These are phyloP conservation scores for Zygoascus meyerae DNA, from an alignment of 1,139 yeast genomes.

Conservation along the genomic window DNA sequence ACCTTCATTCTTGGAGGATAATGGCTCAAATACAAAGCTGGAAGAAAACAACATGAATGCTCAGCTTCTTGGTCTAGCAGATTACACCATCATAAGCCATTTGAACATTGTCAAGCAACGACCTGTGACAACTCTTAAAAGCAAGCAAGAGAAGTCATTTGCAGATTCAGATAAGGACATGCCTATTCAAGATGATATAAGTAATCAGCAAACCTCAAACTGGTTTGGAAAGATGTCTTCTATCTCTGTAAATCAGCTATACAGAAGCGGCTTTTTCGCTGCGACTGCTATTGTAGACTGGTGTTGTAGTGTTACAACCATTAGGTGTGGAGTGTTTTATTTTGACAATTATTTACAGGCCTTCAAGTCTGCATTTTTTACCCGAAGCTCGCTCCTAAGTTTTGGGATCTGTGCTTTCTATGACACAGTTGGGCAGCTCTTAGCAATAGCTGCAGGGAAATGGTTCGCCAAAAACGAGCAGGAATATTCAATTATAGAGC, in stretches of 20 bases:
- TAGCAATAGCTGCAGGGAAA: too few species aligned
- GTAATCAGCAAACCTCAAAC: too few species aligned
- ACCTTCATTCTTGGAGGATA: conserved; percentile 23
- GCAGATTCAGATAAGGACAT: neutral
- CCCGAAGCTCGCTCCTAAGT: conserved; percentile 1
- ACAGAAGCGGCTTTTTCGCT: too few species aligned
- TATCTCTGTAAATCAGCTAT: too few species aligned
- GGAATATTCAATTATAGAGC: too few species aligned
- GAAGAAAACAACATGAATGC: conserved; percentile 12
- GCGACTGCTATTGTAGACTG: conserved; percentile 3
- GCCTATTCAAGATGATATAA: too few species aligned
- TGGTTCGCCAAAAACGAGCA: too few species aligned
- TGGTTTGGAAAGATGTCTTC: too few species aligned
- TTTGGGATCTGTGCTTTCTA: neutral
- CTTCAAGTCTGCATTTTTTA: neutral
- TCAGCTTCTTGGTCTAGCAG: conserved; percentile 15
- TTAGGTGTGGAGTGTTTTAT: conserved; percentile 1
- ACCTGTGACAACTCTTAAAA: neutral
- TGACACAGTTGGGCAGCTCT: neutral
- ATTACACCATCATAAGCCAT: conserved; percentile 11
- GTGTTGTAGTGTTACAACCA: conserved; percentile 3
- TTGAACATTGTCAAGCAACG: conserved; percentile 1
- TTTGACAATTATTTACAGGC: neutral
- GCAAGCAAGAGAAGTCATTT: neutral
- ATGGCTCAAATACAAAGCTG: conserved; percentile 11